Evolutionary conservation across 805 yeast genomes (phyloP).

Genomic region (Candida khao-thaluensis): DNA sequence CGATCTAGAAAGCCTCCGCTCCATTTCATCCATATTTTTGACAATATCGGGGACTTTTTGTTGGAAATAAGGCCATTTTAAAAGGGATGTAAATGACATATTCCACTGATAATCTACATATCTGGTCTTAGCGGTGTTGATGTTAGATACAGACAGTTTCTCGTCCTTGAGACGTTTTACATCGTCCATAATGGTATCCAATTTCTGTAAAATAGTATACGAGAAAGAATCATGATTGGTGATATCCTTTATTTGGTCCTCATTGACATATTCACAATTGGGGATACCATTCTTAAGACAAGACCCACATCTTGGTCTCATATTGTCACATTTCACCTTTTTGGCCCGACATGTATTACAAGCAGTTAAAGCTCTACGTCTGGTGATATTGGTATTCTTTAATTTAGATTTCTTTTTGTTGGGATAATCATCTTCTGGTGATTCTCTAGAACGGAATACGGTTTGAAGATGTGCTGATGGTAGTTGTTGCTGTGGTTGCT

Average conservation of each 20-base stretch:
- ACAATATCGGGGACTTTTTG: constrained; percentile 12
- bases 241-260: constrained; percentile 22
- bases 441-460: not conserved
- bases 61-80: constrained; percentile 29
- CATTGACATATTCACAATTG: constrained; percentile 31
- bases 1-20: constrained; percentile 3
- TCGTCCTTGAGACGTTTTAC: constrained; percentile 18
- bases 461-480: not conserved
- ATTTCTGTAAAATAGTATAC: constrained; percentile 25
- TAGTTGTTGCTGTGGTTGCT: not conserved
- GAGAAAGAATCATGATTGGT: constrained; percentile 27
- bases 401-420: constrained; percentile 1
- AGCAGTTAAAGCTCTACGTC: constrained; percentile 38
- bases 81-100: constrained; percentile 29
- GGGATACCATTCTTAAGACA: constrained; percentile 27
- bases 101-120: constrained; percentile 31
- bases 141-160: constrained; percentile 3
- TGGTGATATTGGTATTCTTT: constrained; percentile 10
- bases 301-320: constrained; percentile 34
- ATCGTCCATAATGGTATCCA: constrained; percentile 29
- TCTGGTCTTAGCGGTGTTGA: not conserved
- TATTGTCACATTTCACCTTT: constrained; percentile 38
- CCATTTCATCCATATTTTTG: constrained; percentile 9
- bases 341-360: constrained; percentile 37
- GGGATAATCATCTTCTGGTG: not conserved